Conservation (phyloP, 2,329 filamentous ascomycete species). For the Nemania bipapillata region DNA sequence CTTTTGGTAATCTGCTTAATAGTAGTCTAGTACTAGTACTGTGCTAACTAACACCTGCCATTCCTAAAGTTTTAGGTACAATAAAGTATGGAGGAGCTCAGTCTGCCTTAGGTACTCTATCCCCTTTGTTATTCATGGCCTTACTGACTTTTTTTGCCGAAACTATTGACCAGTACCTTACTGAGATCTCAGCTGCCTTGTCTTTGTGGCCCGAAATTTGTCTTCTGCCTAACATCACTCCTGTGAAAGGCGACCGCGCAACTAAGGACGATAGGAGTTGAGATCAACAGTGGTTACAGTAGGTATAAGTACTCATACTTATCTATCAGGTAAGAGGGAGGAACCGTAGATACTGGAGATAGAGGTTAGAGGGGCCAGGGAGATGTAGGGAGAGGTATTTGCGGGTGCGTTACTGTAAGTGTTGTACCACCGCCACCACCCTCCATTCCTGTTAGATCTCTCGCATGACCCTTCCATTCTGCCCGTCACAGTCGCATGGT, state of each 20-base stretch:
- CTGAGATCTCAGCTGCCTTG: neutral
- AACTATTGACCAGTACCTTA: neutral
- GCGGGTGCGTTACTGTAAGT: neutral
- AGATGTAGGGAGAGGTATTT: no score
- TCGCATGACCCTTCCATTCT: conserved; percentile 28
- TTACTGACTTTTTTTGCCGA: neutral
- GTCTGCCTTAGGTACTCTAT: no score
- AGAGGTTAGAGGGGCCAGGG: no score
- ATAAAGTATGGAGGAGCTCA: neutral
- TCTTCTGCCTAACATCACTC: conserved; percentile 8
- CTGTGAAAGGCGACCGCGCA: neutral
- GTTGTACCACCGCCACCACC: neutral
- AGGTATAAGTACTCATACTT: no score
- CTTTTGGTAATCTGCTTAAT: conserved; percentile 9
- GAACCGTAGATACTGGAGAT: no score
- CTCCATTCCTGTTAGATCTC: conserved; percentile 15
- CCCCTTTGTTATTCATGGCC: no score
- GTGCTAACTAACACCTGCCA: neutral
- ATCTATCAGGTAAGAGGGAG: neutral
- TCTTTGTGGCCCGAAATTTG: neutral
- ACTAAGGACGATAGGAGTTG: conserved; percentile 8
- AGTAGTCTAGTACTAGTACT: neutral
- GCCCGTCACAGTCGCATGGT: conserved; percentile 35
- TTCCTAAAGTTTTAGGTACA: neutral
- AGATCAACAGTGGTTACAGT: conserved; percentile 26